Evolutionary conservation across 257 asterid species (phyloP), one percentile per base, ranked within the genome.

Genomic region (Parsonsia alboflavescens): DNA sequence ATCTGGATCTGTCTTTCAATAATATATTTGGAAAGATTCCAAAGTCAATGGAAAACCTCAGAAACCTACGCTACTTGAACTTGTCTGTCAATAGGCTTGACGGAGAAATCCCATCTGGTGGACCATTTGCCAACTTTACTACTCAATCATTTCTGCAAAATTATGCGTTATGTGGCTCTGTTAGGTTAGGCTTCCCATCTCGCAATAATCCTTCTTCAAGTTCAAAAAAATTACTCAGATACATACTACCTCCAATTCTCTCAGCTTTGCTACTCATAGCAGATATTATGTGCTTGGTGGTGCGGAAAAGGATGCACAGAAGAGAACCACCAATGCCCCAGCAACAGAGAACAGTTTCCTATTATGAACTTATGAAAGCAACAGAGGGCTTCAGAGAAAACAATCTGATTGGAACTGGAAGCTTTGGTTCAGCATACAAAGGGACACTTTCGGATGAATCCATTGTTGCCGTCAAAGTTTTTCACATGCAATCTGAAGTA

Each of bases 1-100:
- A 66, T 0, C 71, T 89, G 78, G 90, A 85, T 75, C 81, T 89
- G 28, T 84, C 94, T 0, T 56, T 68, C 21, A 89, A 87, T 73
- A 58, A 54, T 17, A 53, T 86, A 11, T 72, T 83, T 6, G 88
- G 91, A 30, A 39, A 7, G 7, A 82, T 85, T 7, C 90, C 91
- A 5, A 79, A 63, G 64, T 84, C 87, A 9, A 70, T 89, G 6
- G 86, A 81, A 79, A 80, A 73, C 12, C 82, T 85, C 86, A 67
- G 57, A 50, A n/a, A n/a, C n/a, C n/a, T n/a, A 28, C n/a, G 42
- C 59, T 80, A n/a, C n/a, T n/a, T 82, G 42, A 78, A 88, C 64
- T 80, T 84, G 72, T 81, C 91, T 4, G 69, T 70, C 70, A 86
- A 88, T 22, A 62, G 61, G 58, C 65, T 88, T 21, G 76, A 72